Conservation (phyloP, 176 grass and related monocot species). For the Triticum turgidum region DNA sequence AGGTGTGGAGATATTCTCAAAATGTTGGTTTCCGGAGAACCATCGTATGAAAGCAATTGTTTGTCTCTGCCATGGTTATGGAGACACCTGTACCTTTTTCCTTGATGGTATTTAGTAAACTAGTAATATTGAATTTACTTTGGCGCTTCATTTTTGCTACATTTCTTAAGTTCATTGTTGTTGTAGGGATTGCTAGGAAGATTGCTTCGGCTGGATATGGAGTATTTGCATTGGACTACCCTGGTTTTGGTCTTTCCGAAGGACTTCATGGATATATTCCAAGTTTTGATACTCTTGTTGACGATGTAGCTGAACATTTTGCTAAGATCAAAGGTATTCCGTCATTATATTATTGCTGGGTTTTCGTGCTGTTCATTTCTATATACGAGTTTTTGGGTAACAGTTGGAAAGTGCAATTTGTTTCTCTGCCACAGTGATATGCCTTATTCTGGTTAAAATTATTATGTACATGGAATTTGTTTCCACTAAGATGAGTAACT, state of each 20-base stretch:
- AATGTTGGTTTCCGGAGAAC: slow-evolving; percentile 82
- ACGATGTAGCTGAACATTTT: slow-evolving; percentile 77
- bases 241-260: slow-evolving; percentile 94
- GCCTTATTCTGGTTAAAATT: background rate
- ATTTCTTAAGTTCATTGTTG: slow-evolving; percentile 16
- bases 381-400: background rate
- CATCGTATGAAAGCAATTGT: slow-evolving; percentile 68
- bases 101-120: slow-evolving; percentile 70
- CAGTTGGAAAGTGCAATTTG: background rate
- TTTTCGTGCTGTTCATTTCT: background rate
- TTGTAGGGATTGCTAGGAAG: slow-evolving; percentile 79
- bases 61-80: slow-evolving; percentile 95
- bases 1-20: slow-evolving; percentile 90
- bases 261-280: slow-evolving; percentile 98
- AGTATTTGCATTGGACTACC: slow-evolving; percentile 92
- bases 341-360: background rate
- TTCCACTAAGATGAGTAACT: background rate
- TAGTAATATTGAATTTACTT: slow-evolving; percentile 15
- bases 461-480: background rate
- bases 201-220: slow-evolving; percentile 84
- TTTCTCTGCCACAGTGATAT: background rate
- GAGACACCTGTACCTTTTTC: slow-evolving; percentile 97
- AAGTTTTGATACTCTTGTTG: slow-evolving; percentile 70
- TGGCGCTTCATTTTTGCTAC: slow-evolving; percentile 18
- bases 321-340: slow-evolving; percentile 80